Evolutionary conservation across 2,329 filamentous ascomycete species (phyloP), one percentile per base, ranked within the genome.

Genomic region (Thermomyces lanuginosus): DNA sequence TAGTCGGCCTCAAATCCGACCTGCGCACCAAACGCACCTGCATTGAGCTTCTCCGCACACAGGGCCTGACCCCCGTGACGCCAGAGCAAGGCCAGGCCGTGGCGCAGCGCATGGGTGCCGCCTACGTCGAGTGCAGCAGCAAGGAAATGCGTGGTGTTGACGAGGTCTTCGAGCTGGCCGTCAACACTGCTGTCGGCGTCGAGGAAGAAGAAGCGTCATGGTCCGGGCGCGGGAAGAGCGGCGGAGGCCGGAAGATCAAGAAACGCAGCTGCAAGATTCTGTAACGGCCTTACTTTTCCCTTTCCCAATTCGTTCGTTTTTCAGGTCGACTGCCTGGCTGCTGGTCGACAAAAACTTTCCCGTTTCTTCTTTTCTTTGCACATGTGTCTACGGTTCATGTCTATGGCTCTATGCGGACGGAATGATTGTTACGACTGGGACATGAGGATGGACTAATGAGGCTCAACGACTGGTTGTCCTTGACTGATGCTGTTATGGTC

Each of bases 101-200:
- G 14, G 84, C 89, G 30, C 70, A 76, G 46, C 89, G 86, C 60
- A 98, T 98, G 89, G 74, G 75, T 36, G 89, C 89, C 8, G 68
- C 75, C 46, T 98, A 98, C 61, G 86, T 92, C 70, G 89, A 98
- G 60, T 98, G 89, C 66, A 92, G 83, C 51, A 92, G 82, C 56
- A 95, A 95, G 59, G 89, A 93, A 58, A 89, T 92, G 76, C 72
- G 67, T 28, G 89, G 89, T 30, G 86, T 98, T 23, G 82, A 95
- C 51, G 86, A 95, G 46, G 89, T 95, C 48, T 98, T 98, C 56
- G 78, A 91, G 53, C 66, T 72, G 35, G 89, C 89, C 30, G 84
- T 98, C 48, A 72, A 84, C 45, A 86, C 79, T 27, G 83, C 89
- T 16, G 81, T 98, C 15, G 72, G 76, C 39, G 80, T 83, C 44